These are phyloP conservation scores for Trichoderma erinaceum DNA, from an alignment of 495 filamentous ascomycete species.

Conservation along the genomic window DNA sequence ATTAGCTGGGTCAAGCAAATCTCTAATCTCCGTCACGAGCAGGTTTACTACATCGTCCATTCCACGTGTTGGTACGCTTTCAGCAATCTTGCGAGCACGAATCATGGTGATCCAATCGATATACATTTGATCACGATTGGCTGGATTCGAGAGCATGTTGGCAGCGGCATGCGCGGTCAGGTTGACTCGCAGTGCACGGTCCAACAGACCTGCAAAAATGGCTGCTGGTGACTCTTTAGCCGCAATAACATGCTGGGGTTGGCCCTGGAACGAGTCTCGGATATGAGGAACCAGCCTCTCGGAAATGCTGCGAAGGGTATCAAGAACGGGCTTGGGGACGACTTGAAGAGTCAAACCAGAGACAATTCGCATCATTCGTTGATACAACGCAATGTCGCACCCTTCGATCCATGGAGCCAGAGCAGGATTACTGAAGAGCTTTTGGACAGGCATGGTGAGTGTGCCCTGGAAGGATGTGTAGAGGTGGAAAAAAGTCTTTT, in stretches of 20 bases:
- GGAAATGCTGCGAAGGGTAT: conserved; percentile 78
- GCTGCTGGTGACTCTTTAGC: conserved; percentile 84
- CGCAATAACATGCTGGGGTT: conserved; percentile 74
- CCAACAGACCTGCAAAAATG: conserved; percentile 77
- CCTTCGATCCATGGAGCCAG: conserved; percentile 90
- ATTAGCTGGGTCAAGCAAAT: conserved; percentile 59
- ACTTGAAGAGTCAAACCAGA: conserved; percentile 81
- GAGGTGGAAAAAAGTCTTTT: conserved; percentile 90
- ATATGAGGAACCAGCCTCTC: conserved; percentile 73
- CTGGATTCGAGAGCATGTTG: conserved; percentile 64
- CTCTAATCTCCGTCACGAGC: conserved; percentile 65
- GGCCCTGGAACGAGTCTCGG: conserved; percentile 66
- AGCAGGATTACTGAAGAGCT: conserved; percentile 73
- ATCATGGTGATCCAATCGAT: conserved; percentile 80
- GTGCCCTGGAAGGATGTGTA: conserved; percentile 94
- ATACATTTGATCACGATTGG: conserved; percentile 86
- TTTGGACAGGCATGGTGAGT: conserved; percentile 94
- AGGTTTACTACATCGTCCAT: conserved; percentile 66
- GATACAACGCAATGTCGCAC: conserved; percentile 92
- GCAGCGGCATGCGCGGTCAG: conserved; percentile 80
- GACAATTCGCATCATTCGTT: conserved; percentile 88
- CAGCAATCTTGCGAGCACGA: conserved; percentile 61
- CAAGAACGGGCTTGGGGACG: conserved; percentile 73
- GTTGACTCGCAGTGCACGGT: conserved; percentile 83
- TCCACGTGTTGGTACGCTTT: conserved; percentile 52